Evolutionary conservation across 1,139 yeast genomes (phyloP).

Genomic region (Candida tetrigidarum): DNA sequence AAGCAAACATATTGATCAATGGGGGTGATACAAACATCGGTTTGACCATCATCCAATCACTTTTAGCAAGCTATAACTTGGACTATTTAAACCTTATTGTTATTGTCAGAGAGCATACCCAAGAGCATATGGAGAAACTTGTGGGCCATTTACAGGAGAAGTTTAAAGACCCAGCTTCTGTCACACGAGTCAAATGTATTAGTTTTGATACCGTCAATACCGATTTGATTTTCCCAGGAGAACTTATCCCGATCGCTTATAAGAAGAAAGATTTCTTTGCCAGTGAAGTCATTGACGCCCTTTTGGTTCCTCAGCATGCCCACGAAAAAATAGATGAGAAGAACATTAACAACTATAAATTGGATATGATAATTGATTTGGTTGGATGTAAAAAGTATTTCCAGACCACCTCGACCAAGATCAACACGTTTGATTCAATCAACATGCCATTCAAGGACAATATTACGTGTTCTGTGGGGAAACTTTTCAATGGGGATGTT

Average conservation of each 20-base stretch:
- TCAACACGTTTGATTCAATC: conserved; percentile 34
- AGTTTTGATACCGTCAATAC: conserved; percentile 41
- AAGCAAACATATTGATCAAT: conserved; percentile 40
- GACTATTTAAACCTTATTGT: conserved; percentile 32
- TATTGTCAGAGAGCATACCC: conserved; percentile 33
- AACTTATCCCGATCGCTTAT: conserved; percentile 36
- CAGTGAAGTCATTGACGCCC: conserved; percentile 39
- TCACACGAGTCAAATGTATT: conserved; percentile 29
- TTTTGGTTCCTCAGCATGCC: conserved; percentile 26
- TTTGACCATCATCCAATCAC: conserved; percentile 39
- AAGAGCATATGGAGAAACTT: conserved; percentile 27
- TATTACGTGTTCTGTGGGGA: conserved; percentile 20
- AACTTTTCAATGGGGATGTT: conserved; percentile 30
- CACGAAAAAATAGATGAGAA: conserved; percentile 23
- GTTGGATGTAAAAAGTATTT: conserved; percentile 44
- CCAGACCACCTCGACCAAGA: conserved; percentile 33
- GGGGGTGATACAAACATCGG: conserved; percentile 51
- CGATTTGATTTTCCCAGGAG: conserved; percentile 43
- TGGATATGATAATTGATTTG: conserved; percentile 46
- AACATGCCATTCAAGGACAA: conserved; percentile 36
- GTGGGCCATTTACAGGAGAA: conserved; percentile 24
- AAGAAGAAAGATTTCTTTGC: conserved; percentile 48
- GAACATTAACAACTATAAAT: conserved; percentile 32
- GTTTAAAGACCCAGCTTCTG: conserved; percentile 26
- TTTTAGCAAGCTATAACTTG: conserved; percentile 28